Evolutionary conservation across 1,284 basidiomycete species (phyloP).

Genomic region (Amylostereum areolatum): DNA sequence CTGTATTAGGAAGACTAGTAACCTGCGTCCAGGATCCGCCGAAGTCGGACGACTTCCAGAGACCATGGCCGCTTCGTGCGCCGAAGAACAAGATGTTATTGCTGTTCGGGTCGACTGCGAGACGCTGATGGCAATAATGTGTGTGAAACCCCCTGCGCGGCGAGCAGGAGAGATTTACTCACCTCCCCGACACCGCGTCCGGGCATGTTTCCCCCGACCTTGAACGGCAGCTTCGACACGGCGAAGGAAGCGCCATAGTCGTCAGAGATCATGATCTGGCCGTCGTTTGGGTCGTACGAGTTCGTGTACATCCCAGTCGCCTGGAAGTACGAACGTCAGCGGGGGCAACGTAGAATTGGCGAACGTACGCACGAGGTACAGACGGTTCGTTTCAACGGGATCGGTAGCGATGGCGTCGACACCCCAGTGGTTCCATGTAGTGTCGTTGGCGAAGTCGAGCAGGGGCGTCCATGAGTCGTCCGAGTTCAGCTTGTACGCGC

Average conservation of each 20-base stretch:
- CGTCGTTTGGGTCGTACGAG: conserved; percentile 59
- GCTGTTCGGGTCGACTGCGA: conserved; percentile 56
- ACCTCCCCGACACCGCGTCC: conserved; percentile 48
- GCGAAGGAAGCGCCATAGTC: conserved; percentile 53
- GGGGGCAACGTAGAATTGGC: background rate
- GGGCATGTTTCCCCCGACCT: conserved; percentile 65
- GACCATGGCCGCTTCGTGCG: conserved; percentile 54
- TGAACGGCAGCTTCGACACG: conserved; percentile 48
- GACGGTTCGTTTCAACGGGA: conserved; percentile 46
- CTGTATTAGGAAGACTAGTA: conserved; percentile 46
- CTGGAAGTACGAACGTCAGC: conserved; percentile 19
- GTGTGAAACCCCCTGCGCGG: too few relatives aligned
- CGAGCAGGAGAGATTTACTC: conserved; percentile 5
- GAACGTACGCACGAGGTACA: conserved; percentile 40
- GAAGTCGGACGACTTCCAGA: conserved; percentile 57
- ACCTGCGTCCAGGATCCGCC: conserved; percentile 53
- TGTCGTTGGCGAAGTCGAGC: conserved; percentile 50
- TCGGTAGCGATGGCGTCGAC: conserved; percentile 60
- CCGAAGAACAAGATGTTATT: conserved; percentile 58
- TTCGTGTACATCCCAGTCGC: conserved; percentile 65
- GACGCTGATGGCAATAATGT: too few relatives aligned
- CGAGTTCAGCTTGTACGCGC: conserved; percentile 55
- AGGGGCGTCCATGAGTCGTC: conserved; percentile 57
- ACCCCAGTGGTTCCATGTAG: conserved; percentile 60
- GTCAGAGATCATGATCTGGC: conserved; percentile 53